Conservation (phyloP, 2,329 filamentous ascomycete species). For the Colletotrichum gigasporum region DNA sequence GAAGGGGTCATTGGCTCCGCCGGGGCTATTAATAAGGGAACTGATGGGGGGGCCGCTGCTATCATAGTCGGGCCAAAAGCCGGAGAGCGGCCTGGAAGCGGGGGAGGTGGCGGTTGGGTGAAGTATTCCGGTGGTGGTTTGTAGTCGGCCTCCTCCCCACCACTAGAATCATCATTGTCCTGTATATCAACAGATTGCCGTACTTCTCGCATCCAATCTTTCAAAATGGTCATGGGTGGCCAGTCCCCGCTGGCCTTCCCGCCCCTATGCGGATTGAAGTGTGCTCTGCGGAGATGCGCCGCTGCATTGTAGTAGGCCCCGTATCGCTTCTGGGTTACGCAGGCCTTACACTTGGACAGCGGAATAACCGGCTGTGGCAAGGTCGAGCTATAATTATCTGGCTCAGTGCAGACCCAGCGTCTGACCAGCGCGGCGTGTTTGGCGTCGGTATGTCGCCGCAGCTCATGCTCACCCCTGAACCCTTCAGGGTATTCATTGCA, state of each 20-base stretch:
- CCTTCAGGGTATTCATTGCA: constrained; percentile 87
- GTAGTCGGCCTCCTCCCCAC: constrained; percentile 54
- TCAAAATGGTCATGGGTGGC: constrained; percentile 66
- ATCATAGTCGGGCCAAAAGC: constrained; percentile 14
- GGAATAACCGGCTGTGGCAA: constrained; percentile 60
- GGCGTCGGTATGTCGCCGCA: constrained; percentile 72
- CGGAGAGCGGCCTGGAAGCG: constrained; percentile 17
- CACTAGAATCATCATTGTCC: constrained; percentile 58
- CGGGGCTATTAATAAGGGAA: constrained; percentile 10
- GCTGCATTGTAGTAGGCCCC: constrained; percentile 69
- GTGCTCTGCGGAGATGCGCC: constrained; percentile 65
- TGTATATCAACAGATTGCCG: constrained; percentile 57
- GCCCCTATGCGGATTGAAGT: constrained; percentile 65
- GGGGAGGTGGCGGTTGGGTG: constrained; percentile 19
- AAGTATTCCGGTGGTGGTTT: constrained; percentile 27
- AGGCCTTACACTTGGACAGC: constrained; percentile 65
- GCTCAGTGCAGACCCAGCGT: constrained; percentile 66
- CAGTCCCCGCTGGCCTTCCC: constrained; percentile 68
- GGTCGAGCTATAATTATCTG: constrained; percentile 46
- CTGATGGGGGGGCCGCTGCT: constrained; percentile 8
- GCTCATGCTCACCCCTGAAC: constrained; percentile 90
- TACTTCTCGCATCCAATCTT: constrained; percentile 70
- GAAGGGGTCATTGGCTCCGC: constrained; percentile 11
- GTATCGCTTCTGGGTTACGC: constrained; percentile 64
- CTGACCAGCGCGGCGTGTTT: constrained; percentile 65